Percentiles rank a stretch among this genome's conserved stretches.
Evolutionary conservation across 805 yeast species (phyloP).

Genomic region (Pichia cabralensis): DNA sequence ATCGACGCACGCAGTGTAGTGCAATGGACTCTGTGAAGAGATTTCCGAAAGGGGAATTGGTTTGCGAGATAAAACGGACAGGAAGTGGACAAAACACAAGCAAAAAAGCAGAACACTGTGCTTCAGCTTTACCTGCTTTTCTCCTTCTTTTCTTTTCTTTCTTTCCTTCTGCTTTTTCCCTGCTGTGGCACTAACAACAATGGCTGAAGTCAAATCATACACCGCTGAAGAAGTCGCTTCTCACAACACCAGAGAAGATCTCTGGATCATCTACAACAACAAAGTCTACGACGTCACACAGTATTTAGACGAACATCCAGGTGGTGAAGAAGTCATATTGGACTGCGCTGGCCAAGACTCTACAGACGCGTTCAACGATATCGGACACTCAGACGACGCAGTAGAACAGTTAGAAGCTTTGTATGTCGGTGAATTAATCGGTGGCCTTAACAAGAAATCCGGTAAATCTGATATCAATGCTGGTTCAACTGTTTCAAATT

Average conservation of each 20-base stretch:
- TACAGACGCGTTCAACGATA: slow-evolving; percentile 67
- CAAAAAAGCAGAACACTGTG: too few species aligned
- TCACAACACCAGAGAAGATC: slow-evolving; percentile 66
- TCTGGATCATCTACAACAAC: slow-evolving; percentile 79
- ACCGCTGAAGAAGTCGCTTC: slow-evolving; percentile 58
- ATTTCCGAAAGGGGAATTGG: too few species aligned
- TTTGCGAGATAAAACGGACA: too few species aligned
- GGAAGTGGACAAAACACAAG: too few species aligned
- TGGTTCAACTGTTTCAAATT: slow-evolving; percentile 19
- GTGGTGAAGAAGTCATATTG: slow-evolving; percentile 59
- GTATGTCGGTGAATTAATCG: slow-evolving; percentile 69
- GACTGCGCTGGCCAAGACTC: slow-evolving; percentile 77
- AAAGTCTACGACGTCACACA: slow-evolving; percentile 68
- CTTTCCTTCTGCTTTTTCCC: slow-evolving; percentile 2
- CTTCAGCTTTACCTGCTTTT: too few species aligned
- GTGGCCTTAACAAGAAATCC: slow-evolving; percentile 32
- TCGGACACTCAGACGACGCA: slow-evolving; percentile 98
- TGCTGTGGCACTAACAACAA: slow-evolving; percentile 10
- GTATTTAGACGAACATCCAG: slow-evolving; percentile 72
- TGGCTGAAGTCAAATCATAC: slow-evolving; percentile 40
- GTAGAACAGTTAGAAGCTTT: slow-evolving; percentile 60
- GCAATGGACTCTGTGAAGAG: too few species aligned
- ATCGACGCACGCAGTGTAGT: too few species aligned
- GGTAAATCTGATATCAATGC: slow-evolving; percentile 9
- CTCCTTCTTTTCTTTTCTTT: too few species aligned